These are phyloP conservation scores for Scytalidium sp. DNA, from an alignment of 2,329 filamentous ascomycete genomes.

Conservation along the genomic window DNA sequence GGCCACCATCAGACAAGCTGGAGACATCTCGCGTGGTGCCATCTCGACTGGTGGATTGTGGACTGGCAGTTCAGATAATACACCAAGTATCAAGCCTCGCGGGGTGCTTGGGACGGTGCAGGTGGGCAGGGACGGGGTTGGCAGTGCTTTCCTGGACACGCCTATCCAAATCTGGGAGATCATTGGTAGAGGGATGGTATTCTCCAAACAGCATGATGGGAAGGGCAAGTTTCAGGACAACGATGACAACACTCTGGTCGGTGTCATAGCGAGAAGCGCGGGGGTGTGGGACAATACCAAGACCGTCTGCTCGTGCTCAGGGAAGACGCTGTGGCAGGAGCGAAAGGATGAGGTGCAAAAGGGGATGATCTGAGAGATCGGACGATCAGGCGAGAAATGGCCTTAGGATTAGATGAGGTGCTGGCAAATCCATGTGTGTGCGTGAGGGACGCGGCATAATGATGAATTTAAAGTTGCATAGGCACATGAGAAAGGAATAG, in stretches of 20 bases:
- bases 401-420: neutral
- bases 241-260: conserved; percentile 81
- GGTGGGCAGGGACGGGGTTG: conserved; percentile 72
- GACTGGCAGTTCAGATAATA: conserved; percentile 41
- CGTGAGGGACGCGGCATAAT: neutral
- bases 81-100: conserved; percentile 40
- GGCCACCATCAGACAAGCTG: conserved; percentile 80
- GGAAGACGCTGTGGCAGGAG: conserved; percentile 98
- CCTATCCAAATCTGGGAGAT: conserved; percentile 91
- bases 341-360: conserved; percentile 82
- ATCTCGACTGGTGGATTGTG: conserved; percentile 81
- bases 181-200: conserved; percentile 88
- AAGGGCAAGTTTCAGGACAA: conserved; percentile 63
- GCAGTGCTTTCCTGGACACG: conserved; percentile 76
- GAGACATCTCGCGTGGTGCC: conserved; percentile 83
- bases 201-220: conserved; percentile 64
- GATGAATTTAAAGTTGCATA: neutral
- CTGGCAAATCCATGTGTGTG: too few relatives aligned
- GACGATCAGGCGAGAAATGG: conserved; percentile 15
- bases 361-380: conserved; percentile 73
- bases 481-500: neutral
- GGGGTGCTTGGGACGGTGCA: conserved; percentile 73
- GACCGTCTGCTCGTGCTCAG: conserved; percentile 95
- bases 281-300: conserved; percentile 99
- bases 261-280: conserved; percentile 90